Evolutionary conservation across 1,284 basidiomycete genomes (phyloP).

Genomic region (Apiotrichum akiyoshidainum): DNA sequence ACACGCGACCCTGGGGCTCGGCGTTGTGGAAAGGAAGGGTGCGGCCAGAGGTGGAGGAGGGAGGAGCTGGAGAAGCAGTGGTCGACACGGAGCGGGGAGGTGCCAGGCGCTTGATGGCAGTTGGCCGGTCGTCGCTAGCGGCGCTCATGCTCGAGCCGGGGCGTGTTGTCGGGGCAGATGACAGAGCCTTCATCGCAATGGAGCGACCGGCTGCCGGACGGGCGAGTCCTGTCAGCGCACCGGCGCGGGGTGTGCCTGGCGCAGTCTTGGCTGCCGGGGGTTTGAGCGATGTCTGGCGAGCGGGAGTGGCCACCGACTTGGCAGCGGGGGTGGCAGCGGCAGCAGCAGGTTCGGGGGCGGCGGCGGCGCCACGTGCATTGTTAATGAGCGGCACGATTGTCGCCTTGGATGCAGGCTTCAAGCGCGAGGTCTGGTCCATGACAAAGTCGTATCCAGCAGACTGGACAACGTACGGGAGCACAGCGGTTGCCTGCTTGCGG

Average conservation of each 20-base stretch:
- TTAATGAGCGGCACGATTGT: slow-evolving; percentile 86
- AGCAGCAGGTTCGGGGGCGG: slow-evolving; percentile 22
- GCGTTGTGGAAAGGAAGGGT: slow-evolving; percentile 62
- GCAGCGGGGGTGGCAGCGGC: slow-evolving; percentile 10
- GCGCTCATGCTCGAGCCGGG: slow-evolving; percentile 25
- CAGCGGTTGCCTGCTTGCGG: slow-evolving; percentile 79
- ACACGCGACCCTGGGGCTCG: slow-evolving; percentile 69
- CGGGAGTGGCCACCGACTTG: slow-evolving; percentile 21
- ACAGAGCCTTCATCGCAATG: slow-evolving; percentile 45
- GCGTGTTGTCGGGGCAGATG: slow-evolving; percentile 32
- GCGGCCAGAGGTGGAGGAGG: slow-evolving; percentile 16
- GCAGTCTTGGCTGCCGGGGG: slow-evolving; percentile 18
- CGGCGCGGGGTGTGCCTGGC: slow-evolving; percentile 12
- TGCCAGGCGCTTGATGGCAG: slow-evolving; percentile 26
- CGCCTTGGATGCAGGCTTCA: slow-evolving; percentile 87
- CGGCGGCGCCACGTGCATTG: slow-evolving; percentile 50
- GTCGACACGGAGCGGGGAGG: slow-evolving; percentile 11
- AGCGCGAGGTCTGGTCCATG: slow-evolving; percentile 74
- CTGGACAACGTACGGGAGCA: slow-evolving; percentile 74
- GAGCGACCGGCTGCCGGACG: slow-evolving; percentile 33
- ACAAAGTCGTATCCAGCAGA: slow-evolving; percentile 80
- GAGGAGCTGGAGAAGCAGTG: slow-evolving; percentile 23
- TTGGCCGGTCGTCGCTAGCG: slow-evolving; percentile 28
- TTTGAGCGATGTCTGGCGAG: slow-evolving; percentile 26
- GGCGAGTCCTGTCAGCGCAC: neutral